phyloP scores from a whole-genome alignment of 2,329 filamentous ascomycete species.

The Aspergillus quadrilineatus region DNA sequence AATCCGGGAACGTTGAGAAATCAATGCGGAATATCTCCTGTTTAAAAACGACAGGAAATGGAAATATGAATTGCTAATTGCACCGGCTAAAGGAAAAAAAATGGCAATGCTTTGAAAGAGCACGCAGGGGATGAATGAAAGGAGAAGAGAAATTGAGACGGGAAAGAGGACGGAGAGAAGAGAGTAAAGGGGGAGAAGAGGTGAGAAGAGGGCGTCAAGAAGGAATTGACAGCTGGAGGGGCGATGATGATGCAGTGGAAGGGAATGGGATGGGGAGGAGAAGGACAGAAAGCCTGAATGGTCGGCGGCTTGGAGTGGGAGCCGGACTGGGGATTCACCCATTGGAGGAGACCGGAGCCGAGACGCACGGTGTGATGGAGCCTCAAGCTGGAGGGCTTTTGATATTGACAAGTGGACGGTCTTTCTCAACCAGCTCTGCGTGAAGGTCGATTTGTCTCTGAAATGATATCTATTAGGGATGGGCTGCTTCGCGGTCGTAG shows the following conservation, averaged over 20 bases:
- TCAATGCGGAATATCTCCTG: neutral
- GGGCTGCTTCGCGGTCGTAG: neutral
- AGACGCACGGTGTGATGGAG: slow-evolving; percentile 11
- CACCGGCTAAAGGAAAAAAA: slow-evolving; percentile 19
- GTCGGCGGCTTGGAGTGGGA: slow-evolving; percentile 9
- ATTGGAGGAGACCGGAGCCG: slow-evolving; percentile 17
- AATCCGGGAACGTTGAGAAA: neutral
- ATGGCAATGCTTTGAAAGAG: slow-evolving; percentile 20
- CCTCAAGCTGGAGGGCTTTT: slow-evolving; percentile 1
- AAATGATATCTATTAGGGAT: neutral
- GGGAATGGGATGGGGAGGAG: slow-evolving; percentile 6
- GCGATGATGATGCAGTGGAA: neutral
- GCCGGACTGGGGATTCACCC: slow-evolving; percentile 14
- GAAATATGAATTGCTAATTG: slow-evolving; percentile 19
- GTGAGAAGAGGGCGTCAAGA: slow-evolving; percentile 3
- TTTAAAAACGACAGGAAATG: neutral
- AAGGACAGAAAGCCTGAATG: slow-evolving; percentile 23
- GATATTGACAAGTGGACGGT: neutral
- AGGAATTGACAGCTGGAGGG: slow-evolving; percentile 12
- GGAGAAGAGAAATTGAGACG: slow-evolving; percentile 17
- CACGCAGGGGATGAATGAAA: slow-evolving; percentile 19
- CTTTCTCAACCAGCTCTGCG: too few relatives aligned
- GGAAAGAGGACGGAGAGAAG: slow-evolving; percentile 10
- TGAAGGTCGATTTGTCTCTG: too few relatives aligned
- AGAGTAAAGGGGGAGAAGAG: slow-evolving; percentile 12